phyloP scores from a whole-genome alignment of 179 eudicot species.

The Sideroxylon spinosum region DNA sequence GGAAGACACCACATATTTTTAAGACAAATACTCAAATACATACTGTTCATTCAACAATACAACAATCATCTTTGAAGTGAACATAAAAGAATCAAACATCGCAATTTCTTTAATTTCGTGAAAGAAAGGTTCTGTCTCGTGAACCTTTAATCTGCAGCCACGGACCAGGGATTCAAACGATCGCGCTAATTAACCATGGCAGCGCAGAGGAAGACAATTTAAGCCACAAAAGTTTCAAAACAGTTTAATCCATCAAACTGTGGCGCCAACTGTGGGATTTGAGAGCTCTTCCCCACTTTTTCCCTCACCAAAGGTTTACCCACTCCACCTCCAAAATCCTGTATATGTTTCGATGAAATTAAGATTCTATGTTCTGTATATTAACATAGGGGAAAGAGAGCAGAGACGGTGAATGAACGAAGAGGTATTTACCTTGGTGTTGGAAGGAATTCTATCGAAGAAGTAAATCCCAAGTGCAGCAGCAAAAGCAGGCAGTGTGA shows the following conservation, averaged over 20 bases:
- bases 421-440: conserved; percentile 11
- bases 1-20: background rate
- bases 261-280: conserved; percentile 21
- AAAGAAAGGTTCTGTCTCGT: background rate
- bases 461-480: conserved; percentile 15
- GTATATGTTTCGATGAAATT: background rate
- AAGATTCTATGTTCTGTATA: background rate
- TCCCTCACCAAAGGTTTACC: background rate
- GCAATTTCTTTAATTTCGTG: background rate
- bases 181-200: background rate
- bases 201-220: background rate
- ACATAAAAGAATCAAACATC: background rate
- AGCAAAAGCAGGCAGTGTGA: conserved; percentile 20
- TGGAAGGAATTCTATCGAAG: conserved; percentile 5
- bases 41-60: background rate
- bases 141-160: background rate
- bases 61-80: background rate
- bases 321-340: conserved; percentile 13
- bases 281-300: conserved; percentile 10
- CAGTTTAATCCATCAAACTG: conserved; percentile 25
- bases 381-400: background rate
- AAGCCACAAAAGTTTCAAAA: conserved; percentile 24
- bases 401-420: background rate
- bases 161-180: no score
- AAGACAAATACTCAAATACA: background rate